Evolutionary conservation across 352 stramenopile genomes (phyloP), one percentile per base, ranked within the genome.

Genomic region (Aphanomyces euteiches): DNA sequence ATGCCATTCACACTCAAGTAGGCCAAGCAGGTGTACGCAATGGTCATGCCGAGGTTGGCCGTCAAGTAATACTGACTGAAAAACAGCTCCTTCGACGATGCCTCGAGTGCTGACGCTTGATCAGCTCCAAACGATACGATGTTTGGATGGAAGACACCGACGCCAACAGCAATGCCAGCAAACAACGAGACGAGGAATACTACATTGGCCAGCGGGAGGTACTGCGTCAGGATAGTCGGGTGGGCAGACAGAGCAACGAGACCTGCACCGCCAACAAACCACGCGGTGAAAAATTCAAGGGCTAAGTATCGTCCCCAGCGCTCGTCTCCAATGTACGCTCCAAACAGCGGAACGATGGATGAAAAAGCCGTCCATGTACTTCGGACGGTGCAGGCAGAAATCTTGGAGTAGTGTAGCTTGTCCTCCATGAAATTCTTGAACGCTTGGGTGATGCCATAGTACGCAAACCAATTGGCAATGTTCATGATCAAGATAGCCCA

Each of bases 21-120:
- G 7, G 87, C 92, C 2, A 97, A 73, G 65, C 96, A 92, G 7
- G 81, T 85, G 77, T 95, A 97, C 47, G 88, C 95, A 64, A 97
- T 88, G 69, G 96, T 87, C 17, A 90, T 87, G 57, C 90, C 90
- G 43, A 79, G 28, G 66, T 61, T 17, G 67, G 79, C 50, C 65
- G 38, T 45, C 43, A 15, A 5, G 21, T 79, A 7, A 10, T 78
- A 28, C 50, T 77, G 2, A 72, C 71, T 8, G 59, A 80, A 40
- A 73, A 80, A 40, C n/a, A 78, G 2, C 17, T 58, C 4, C 68
- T 77, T 10, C 74, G 77, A 36, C 45, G 79, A 74, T 28, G 28
- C 28, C 63, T 94, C 84, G 53, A 90, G 89, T 21, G 81, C 83
- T 73, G 56, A 0, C 74, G 78, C 43, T 28, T 66, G 57, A 34